Evolutionary conservation across 805 yeast species (phyloP), one percentile per base, ranked within the genome.

Genomic region (Saccharomycopsis vini): DNA sequence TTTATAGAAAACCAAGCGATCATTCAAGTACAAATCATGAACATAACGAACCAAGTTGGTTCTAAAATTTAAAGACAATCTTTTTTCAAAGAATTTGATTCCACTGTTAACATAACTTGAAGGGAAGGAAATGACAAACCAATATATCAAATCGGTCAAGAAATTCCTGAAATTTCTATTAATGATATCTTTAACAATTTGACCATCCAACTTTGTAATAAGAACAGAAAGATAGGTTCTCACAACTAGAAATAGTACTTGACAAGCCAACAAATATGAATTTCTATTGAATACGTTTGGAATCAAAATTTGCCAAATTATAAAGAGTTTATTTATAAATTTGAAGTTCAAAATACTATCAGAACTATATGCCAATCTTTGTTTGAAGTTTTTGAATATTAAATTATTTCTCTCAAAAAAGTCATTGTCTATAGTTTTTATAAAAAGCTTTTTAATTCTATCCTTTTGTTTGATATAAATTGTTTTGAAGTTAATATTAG

Each of bases 81-180:
- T 72, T 55, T 80, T 75, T 43, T 88, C 84, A 53, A 89, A 64
- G 55, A 74, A 85, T 57, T 82, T 84, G 57, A 89, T 89, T 46
- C 90, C 88, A 39, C 95, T 82, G 61, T 89, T 89, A 26, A 95
- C 83, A 60, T 86, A 89, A 2, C 92, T 79, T 0, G 96, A 95
- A 2, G 97, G 97, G 50, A 89, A 77, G 1, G 96, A 96, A 57
- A 89, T 79, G 47, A 84, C 62, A 46, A 89, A 75, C 97, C 97
- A 89, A 60, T 83, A 82, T 7, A 77, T 72, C 60, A 89, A 67
- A 59, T 89, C 95, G 47, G 84, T 68, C 33, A 78, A 60, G 54
- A 89, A 89, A 42, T 80, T 79, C 52, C 67, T 72, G 16, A 88
- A 86, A 51, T 81, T 77, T 15, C 88, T 87, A 15, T 87, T 80